Evolutionary conservation across 257 asterid species (phyloP).

Genomic region (Verbena officinalis): DNA sequence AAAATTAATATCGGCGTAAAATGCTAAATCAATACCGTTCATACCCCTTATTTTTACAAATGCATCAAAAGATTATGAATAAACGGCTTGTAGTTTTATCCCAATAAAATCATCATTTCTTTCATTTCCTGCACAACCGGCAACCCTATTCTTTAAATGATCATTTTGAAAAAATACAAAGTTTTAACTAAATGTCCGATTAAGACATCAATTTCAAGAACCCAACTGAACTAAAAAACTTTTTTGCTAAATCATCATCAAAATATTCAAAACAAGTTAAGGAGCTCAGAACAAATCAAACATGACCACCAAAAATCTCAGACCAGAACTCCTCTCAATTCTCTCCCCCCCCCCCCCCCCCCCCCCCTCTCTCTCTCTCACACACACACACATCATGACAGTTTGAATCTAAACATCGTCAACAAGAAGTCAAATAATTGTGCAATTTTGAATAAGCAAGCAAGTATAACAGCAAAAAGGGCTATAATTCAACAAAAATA

Average conservation of each 20-base stretch:
- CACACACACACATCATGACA: neutral
- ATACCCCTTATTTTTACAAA: neutral
- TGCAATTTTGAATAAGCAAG: neutral
- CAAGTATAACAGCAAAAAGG: neutral
- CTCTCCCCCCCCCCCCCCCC: no score
- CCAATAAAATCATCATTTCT: neutral
- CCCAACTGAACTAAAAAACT: no score
- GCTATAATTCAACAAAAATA: constrained; percentile 1
- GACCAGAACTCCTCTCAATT: neutral
- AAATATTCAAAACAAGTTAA: neutral
- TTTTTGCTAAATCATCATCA: neutral
- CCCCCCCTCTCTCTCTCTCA: no score
- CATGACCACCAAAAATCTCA: neutral
- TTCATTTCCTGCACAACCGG: neutral
- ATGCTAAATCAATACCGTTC: neutral
- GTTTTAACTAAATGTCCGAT: neutral
- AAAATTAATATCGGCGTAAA: neutral
- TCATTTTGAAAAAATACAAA: neutral
- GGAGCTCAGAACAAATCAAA: neutral
- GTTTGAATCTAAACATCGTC: neutral
- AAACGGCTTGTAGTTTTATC: neutral
- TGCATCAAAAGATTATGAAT: neutral
- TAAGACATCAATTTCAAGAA: neutral
- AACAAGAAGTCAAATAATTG: neutral
- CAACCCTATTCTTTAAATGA: neutral